phyloP scores from a whole-genome alignment of 1,284 basidiomycete genomes.

The Puccinia polysora region DNA sequence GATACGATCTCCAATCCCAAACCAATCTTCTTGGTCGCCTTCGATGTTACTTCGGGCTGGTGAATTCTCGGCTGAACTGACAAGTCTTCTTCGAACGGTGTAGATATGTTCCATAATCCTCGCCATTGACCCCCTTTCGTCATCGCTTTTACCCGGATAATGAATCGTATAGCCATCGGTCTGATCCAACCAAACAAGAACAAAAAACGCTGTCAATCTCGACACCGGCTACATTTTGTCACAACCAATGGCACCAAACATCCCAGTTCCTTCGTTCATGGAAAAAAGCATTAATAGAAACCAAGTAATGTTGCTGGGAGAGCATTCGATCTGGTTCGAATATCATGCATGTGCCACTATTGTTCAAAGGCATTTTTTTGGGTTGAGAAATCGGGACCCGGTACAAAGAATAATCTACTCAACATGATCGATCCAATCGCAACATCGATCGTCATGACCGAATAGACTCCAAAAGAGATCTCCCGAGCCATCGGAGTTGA shows the following conservation, averaged over 20 bases:
- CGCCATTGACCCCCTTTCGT: slow-evolving; percentile 14
- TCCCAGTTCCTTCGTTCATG: no score
- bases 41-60: slow-evolving; percentile 14
- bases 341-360: no score
- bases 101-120: slow-evolving; percentile 17
- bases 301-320: no score
- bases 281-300: no score
- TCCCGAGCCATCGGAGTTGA: slow-evolving; percentile 44
- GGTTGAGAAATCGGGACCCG: no score
- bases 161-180: slow-evolving; percentile 34
- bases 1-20: slow-evolving; percentile 25
- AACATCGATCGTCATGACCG: slow-evolving; percentile 50
- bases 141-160: slow-evolving; percentile 34
- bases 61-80: neutral
- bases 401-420: no score
- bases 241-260: no score
- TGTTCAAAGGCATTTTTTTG: no score
- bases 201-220: no score
- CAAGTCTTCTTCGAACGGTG: slow-evolving; percentile 12
- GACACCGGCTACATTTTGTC: no score
- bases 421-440: slow-evolving; percentile 48
- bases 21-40: slow-evolving; percentile 12
- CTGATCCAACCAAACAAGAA: no score
- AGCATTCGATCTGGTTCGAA: no score
- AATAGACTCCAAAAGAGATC: slow-evolving; percentile 51